A percentile compares a stretch with the other conserved stretches of the same genome.
Conservation (phyloP, 176 grass and related monocot genomes). For the Pontederia crassipes region DNA sequence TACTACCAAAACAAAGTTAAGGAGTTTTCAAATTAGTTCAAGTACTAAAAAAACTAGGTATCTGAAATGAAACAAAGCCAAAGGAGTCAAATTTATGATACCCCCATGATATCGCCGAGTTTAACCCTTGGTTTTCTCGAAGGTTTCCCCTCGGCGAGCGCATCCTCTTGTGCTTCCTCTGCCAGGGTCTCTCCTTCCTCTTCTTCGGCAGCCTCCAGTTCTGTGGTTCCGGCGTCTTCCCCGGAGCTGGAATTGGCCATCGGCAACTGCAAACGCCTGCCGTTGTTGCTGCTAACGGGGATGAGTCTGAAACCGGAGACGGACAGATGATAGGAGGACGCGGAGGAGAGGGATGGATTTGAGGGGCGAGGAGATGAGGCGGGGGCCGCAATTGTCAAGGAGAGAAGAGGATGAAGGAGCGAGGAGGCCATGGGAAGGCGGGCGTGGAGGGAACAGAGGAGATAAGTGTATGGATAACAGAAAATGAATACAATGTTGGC, state of each 20-base stretch:
- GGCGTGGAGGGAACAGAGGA: conserved; percentile 17
- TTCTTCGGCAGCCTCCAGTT: too few species aligned
- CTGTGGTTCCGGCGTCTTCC: too few species aligned
- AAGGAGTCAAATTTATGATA: conserved; percentile 19
- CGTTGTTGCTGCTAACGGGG: too few species aligned
- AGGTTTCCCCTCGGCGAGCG: conserved; percentile 20
- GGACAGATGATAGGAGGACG: conserved; percentile 7
- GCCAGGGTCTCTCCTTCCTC: too few species aligned
- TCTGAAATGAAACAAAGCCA: neutral
- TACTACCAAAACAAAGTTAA: conserved; percentile 15
- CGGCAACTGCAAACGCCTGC: too few species aligned
- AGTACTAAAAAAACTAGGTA: too few species aligned
- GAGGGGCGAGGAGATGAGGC: conserved; percentile 29
- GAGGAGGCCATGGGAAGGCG: too few species aligned
- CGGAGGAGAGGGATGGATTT: conserved; percentile 17
- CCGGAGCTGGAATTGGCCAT: too few species aligned
- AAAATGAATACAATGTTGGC: too few species aligned
- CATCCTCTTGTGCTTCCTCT: too few species aligned
- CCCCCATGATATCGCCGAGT: conserved; percentile 88
- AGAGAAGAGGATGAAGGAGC: too few species aligned
- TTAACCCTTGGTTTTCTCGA: conserved; percentile 48
- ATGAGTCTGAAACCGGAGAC: neutral
- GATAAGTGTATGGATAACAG: too few species aligned
- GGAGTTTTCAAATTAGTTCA: conserved; percentile 1
- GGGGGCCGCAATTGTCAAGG: conserved; percentile 22